Conservation (phyloP, 2,329 filamentous ascomycete genomes). For the Epicoccum sorghinum region DNA sequence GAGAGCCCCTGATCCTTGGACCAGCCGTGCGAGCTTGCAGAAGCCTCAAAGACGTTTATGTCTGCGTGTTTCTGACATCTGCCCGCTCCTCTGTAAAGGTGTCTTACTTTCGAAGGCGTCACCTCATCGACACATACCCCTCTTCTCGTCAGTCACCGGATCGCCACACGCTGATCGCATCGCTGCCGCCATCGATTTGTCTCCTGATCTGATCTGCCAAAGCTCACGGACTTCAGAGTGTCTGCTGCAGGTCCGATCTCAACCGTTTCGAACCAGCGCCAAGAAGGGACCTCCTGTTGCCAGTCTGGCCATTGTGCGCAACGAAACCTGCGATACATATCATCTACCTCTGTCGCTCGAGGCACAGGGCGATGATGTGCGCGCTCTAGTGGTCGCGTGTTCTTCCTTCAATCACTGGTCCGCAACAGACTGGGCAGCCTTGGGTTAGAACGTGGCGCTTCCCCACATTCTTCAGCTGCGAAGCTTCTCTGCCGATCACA, state of each 20-base stretch:
- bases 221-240: conserved; percentile 31
- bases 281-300: conserved; percentile 33
- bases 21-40: conserved; percentile 45
- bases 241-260: conserved; percentile 32
- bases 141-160: conserved; percentile 26
- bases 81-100: conserved; percentile 43
- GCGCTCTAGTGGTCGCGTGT: conserved; percentile 42
- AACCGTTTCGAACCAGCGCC: conserved; percentile 43
- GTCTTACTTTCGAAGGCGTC: conserved; percentile 34
- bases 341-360: conserved; percentile 36
- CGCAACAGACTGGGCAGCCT: conserved; percentile 39
- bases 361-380: conserved; percentile 46
- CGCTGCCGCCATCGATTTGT: conserved; percentile 22
- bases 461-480: conserved; percentile 44
- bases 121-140: conserved; percentile 26
- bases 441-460: conserved; percentile 47
- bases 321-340: conserved; percentile 26
- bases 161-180: conserved; percentile 32
- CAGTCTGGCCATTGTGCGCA: conserved; percentile 31
- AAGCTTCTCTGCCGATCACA: conserved; percentile 37
- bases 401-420: conserved; percentile 33
- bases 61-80: conserved; percentile 42
- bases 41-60: conserved; percentile 50
- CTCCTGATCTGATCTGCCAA: conserved; percentile 35
- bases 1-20: conserved; percentile 49